Conservation (phyloP, 2,329 filamentous ascomycete species). For the Xylariales sp. region DNA sequence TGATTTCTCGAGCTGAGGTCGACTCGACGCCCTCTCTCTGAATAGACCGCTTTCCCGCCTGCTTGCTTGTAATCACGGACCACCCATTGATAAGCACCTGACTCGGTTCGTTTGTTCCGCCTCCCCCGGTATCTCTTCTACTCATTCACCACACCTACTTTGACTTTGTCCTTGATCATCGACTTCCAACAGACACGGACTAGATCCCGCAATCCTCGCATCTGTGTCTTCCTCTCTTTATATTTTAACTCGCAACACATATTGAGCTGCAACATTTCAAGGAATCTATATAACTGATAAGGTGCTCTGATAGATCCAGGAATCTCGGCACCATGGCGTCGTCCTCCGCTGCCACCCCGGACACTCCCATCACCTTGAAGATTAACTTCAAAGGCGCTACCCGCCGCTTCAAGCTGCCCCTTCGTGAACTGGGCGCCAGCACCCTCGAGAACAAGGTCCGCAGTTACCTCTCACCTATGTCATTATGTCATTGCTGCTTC, state of each 20-base stretch:
- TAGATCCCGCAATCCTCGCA: too few relatives aligned
- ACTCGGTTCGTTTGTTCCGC: neutral
- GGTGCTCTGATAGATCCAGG: neutral
- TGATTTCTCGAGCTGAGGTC: too few relatives aligned
- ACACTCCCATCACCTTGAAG: conserved; percentile 82
- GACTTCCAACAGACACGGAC: too few relatives aligned
- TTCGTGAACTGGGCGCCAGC: conserved; percentile 73
- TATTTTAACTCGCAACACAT: neutral
- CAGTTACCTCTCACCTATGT: conserved; percentile 9
- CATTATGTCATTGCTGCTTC: conserved; percentile 1
- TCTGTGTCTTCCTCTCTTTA: neutral
- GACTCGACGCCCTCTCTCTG: too few relatives aligned
- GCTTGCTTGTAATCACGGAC: too few relatives aligned
- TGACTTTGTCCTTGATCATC: too few relatives aligned
- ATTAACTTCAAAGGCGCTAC: conserved; percentile 70
- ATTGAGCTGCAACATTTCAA: neutral
- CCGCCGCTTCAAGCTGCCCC: conserved; percentile 82
- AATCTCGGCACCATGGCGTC: conserved; percentile 28
- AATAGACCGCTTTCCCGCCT: too few relatives aligned
- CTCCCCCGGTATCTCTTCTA: neutral
- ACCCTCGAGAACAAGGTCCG: conserved; percentile 81
- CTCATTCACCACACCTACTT: neutral
- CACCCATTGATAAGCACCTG: neutral
- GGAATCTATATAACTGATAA: too few relatives aligned
- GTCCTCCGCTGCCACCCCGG: conserved; percentile 36